Base-by-base conservation (phyloP, 169 alveolate genomes). In the Cryptosporidium sp. region DNA sequence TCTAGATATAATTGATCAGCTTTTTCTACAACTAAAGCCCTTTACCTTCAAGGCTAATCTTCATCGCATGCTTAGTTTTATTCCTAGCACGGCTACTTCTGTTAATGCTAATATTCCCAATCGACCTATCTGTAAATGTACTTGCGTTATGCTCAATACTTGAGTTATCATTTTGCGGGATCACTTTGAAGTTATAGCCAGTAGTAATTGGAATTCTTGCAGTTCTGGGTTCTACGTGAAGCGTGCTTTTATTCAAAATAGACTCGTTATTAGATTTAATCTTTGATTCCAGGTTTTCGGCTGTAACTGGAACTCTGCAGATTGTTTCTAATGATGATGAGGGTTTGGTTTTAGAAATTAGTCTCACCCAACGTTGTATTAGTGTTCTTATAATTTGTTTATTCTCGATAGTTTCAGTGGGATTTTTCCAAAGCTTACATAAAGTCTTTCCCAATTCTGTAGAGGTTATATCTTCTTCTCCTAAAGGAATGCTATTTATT, bases 331-430 rank as follows among this genome's bases (percentile, higher is more conserved):
- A 52, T 1, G 84, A 48, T n/a, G 37, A 31, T 23, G 48, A 52
- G 29, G 35, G 52, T 18, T 16, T 73, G 31, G 58, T 16, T 45
- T 80, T 80, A 37, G 75, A 86, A 89, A 95, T 94, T 18, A 96
- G 93, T 45, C 96, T 91, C 51, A 94, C 92, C 97, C 96, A 94
- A 59, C 94, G 94, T 86, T 95, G 97, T 41, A 95, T 91, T 51
- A 95, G 91, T 65, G 86, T 75, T 52, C 96, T 92, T 18, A 95
- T 95, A 16, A 94, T 68, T 52, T 93, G 93, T 65, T 94, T 92
- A 74, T 95, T 95, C 45, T 94, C 93, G 29, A 91, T 94, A 16
- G 94, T 91, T 80, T 95, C 97, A 61, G 93, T 93, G 23, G 95
- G 94, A 85, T 93, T 95, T 70, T 94, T 92, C 94, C 96, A 95